Percentiles rank a stretch among this genome's conserved stretches.
phyloP scores from a whole-genome alignment of 495 filamentous ascomycete species.

The Aspergillus olivimuriae region DNA sequence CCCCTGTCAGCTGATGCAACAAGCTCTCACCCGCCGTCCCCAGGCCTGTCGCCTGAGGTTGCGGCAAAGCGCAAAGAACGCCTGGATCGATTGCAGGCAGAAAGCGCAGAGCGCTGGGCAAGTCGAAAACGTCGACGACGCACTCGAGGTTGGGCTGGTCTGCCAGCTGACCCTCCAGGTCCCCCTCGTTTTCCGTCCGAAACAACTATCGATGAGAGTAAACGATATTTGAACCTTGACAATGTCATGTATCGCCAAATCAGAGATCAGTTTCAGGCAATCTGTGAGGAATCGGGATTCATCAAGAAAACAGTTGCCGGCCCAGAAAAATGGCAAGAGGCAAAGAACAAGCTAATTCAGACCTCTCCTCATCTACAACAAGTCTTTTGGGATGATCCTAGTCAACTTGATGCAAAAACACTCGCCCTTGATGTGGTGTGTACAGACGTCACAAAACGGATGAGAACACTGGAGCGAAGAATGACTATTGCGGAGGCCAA shows the following conservation, averaged over 20 bases:
- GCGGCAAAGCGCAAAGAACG: slow-evolving; percentile 50
- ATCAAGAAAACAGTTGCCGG: slow-evolving; percentile 70
- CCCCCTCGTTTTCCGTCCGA: slow-evolving; percentile 77
- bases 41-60: slow-evolving; percentile 45
- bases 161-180: slow-evolving; percentile 67
- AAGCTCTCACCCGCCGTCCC: slow-evolving; percentile 19
- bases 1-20: slow-evolving; percentile 15
- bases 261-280: slow-evolving; percentile 59
- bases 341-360: slow-evolving; percentile 62
- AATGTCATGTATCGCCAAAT: slow-evolving; percentile 55
- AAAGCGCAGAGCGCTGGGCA: slow-evolving; percentile 58
- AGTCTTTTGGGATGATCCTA: slow-evolving; percentile 52
- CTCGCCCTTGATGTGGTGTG: slow-evolving; percentile 73
- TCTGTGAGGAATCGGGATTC: slow-evolving; percentile 59
- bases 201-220: slow-evolving; percentile 74
- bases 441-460: slow-evolving; percentile 74
- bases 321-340: slow-evolving; percentile 64
- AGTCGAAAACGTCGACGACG: slow-evolving; percentile 65
- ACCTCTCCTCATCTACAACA: slow-evolving; percentile 58
- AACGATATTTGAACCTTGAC: slow-evolving; percentile 60
- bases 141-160: slow-evolving; percentile 62
- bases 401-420: slow-evolving; percentile 44
- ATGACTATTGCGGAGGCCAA: slow-evolving; percentile 72
- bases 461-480: slow-evolving; percentile 54
- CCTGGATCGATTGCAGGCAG: slow-evolving; percentile 50